These are phyloP conservation scores for Phaeophleospora eucalypticola DNA, from an alignment of 2,329 filamentous ascomycete species.

Conservation along the genomic window DNA sequence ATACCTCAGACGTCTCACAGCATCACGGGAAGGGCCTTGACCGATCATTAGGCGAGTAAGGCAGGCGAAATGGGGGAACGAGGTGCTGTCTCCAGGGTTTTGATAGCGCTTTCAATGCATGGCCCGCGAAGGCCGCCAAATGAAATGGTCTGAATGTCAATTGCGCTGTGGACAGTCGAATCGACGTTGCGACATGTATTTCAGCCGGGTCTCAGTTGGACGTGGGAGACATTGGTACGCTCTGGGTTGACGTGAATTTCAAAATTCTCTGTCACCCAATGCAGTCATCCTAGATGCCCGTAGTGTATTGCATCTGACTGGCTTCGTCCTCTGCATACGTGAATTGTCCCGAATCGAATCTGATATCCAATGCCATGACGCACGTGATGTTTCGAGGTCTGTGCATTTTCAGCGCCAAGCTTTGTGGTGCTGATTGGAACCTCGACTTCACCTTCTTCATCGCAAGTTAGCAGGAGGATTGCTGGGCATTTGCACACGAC, in stretches of 20 bases:
- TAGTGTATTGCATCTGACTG: too few species aligned
- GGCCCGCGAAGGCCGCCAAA: constrained; percentile 3
- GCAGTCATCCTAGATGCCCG: too few species aligned
- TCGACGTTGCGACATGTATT: not conserved
- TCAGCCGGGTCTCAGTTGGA: too few species aligned
- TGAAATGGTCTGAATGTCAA: not conserved
- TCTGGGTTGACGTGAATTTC: too few species aligned
- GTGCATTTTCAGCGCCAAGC: too few species aligned
- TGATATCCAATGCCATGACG: too few species aligned
- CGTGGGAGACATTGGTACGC: too few species aligned
- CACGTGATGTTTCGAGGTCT: constrained; percentile 5
- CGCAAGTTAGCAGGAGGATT: constrained; percentile 15
- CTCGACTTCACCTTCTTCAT: too few species aligned
- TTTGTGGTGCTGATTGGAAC: too few species aligned
- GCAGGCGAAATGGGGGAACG: constrained; percentile 23
- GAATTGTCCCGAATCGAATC: too few species aligned
- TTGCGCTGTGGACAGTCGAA: not conserved
- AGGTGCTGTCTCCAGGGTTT: constrained; percentile 22
- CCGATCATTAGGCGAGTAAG: constrained; percentile 12
- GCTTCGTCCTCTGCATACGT: too few species aligned
- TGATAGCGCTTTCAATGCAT: constrained; percentile 26
- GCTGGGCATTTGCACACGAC: constrained; percentile 8
- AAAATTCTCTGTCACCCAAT: too few species aligned
- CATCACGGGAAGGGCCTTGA: constrained; percentile 11
- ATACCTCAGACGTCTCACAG: constrained; percentile 12